Evolutionary conservation across 331 rosid genomes (phyloP), one percentile per base, ranked within the genome.

Genomic region (Stylosanthes scabra): DNA sequence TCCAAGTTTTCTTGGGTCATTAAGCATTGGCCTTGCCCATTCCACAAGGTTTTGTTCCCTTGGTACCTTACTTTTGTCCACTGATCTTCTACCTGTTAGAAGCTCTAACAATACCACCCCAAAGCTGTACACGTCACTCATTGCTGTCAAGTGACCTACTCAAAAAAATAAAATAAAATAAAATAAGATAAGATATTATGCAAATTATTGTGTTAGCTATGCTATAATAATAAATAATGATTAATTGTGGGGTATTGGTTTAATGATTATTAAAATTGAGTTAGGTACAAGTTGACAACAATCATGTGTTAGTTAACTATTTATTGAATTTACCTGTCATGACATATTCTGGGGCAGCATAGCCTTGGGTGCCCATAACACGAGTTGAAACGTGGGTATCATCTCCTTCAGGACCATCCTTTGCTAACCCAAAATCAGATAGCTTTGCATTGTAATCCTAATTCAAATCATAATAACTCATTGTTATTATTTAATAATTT

Each of bases 331-430:
- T 20, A 88, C 98, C 98, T 1, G 98, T 93, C 98, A 93, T 93
- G 63, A 93, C 44, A 52, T 93, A 93, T 86, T 93, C 96, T 0
- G 98, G 98, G 41, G 98, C 97, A 3, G 97, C 97, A 4, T 93
- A 93, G 31, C 98, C 98, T 39, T 93, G 91, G 0, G 98, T 93
- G 0, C 98, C 98, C 97, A 93, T 86, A 2, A 93, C 97, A 14
- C 98, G 59, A 0, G 97, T 93, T 42, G 98, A 91, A 72, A 93
- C 98, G 56, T 93, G 98, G 5, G 98, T 91, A 54, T 93, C 93
- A 57, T 91, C 97, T 52, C 98, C 98, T 82, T 89, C 97, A 0
- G 97, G 98, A 3, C 97, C 98, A 54, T 93, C 98, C 74, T 88
- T 93, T 41, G 98, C 98, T 45, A 93, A 78, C 3, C 98, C 98